Base-by-base conservation (phyloP, 805 yeast genomes). In the Ogataea neopini region DNA sequence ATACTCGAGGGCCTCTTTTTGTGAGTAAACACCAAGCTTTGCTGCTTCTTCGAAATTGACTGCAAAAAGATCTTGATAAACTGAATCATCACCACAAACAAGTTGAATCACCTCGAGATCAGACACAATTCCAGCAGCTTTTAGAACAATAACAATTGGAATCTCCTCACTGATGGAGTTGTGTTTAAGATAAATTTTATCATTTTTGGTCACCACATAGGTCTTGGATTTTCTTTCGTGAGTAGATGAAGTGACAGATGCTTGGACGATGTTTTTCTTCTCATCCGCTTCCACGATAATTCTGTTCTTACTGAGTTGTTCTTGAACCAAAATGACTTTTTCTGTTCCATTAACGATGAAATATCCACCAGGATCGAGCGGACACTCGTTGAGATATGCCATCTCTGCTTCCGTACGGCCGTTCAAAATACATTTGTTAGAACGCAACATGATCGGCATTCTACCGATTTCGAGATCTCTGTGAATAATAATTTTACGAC, bases 191-290 rank as follows among this genome's bases (percentile, higher is more conserved):
- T 86, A 94, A 14, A 94, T 88, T 56, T 84, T 86, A 43, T 83
- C 94, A 64, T 91, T 87, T 59, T 92, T 92, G 28, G 97, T 87
- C 34, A 94, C 84, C 34, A 94, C 97, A 62, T 94, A 94, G 0
- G 99, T 94, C 64, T 94, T 94, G 20, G 98, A 92, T 66, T 92
- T 95, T 69, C 99, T 82, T 70, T 94, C 99, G 68, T 94, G 99
- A 1, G 99, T 92, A 2, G 97, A 90, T 4, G 97, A 89, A 0
- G 99, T 94, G 14, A 94, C 99, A 0, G 97, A 88, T 1, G 99
- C 97, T 69, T 94, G 99, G 17, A 91, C 97, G 18, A 94, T 84
- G 3, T 83, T 85, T 67, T 95, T 94, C 69, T 90, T 88, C 54
- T 88, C 96, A 65, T 94, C 99, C 1, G 97, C 94, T 68, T 94